Base-by-base conservation (phyloP, 2,329 filamentous ascomycete genomes). In the Colletotrichum caudatum region DNA sequence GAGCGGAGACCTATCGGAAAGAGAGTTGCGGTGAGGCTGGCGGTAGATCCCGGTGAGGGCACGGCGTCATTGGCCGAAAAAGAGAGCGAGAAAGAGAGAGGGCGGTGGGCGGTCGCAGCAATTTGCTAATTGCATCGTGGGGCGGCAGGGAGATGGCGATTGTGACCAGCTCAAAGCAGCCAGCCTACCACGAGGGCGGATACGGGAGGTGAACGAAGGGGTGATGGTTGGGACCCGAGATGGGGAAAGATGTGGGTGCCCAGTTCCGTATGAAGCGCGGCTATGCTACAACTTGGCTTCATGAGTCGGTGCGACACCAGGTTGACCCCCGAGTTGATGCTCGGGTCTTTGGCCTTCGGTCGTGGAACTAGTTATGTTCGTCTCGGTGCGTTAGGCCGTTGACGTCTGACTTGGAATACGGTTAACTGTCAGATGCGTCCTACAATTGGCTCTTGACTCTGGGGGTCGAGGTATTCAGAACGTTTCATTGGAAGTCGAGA, bases 21-120 rank as follows among this genome's bases (percentile, higher is more conserved):
- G 72, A 35, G 65, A 74, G 63, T 73, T 75, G 74, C 73, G 74
- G 74, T 75, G 74, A 75, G 73, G 70, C 73, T 75, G 64, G 73
- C 70, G 66, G 73, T 66, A 73, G 63, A 39, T 71, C 54, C 70
- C 70, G 61, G 64, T 66, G 60, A 72, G 66, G 23, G 9, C 53
- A 39, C 48, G 35, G 33, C 44, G 35, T 48, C 58, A 69, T 72
- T 72, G 69, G 69, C 35, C 54, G 18, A 57, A 53, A 71, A 33
- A 66, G 51, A 41, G 26, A 29, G 37, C 53, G 64, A 59, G 48
- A 18, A 11, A 29, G 4, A 48, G 44, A 48, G 44, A 48, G 20
- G 9, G 46, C 29, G 50, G 46, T 48, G 39, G 39, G 26, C 35
- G 51, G 51, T 29, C 62, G 54, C 67, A 60, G 59, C 35, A 53